Base-by-base conservation (phyloP, 1,139 yeast genomes). In the Sugiyamaella japonica region DNA sequence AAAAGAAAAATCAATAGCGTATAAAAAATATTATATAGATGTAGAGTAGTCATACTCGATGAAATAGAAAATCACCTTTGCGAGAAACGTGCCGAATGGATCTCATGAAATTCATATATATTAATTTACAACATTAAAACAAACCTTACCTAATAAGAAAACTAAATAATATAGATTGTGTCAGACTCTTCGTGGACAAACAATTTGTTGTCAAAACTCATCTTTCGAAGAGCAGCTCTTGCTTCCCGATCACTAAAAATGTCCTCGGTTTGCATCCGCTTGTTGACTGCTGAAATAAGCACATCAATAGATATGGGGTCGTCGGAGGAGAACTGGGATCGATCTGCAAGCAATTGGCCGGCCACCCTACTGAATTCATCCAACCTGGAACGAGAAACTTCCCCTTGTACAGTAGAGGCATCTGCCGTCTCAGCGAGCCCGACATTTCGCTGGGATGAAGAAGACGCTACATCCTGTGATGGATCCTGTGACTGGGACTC, bases 201-300 rank as follows among this genome's bases (percentile, higher is more conserved):
- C 51, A 73, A 64, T 62, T 71, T 71, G 57, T 71, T 71, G 40
- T 66, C 66, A 6, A 66, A 73, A 43, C 66, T 63, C 73, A 75
- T 67, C 54, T 59, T 56, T 41, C 62, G 54, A 48, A 75, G 60
- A 3, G 75, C 77, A 2, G 73, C 73, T 20, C 54, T 54, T 5
- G 69, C 69, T 59, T 75, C 79, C 13, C 62, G 63, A 13, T 58
- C 61, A 4, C 67, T 56, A 58, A 73, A 75, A 48, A 58, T 53
- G 49, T 74, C 74, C 52, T 73, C 76, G 13, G 61, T 61, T 23
- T 66, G 65, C 64, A 70, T 62, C 16, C 59, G 54, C 56, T 64
- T 61, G 58, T 75, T 75, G 39, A 75, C 65, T 41, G 65, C 65
- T 13, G 57, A 62, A 15, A 70, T 53, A 38, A 72, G 54, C 13